Evolutionary conservation across 495 filamentous ascomycete species (phyloP), one percentile per base, ranked within the genome.

Genomic region (Amphirosellinia nigrospora): DNA sequence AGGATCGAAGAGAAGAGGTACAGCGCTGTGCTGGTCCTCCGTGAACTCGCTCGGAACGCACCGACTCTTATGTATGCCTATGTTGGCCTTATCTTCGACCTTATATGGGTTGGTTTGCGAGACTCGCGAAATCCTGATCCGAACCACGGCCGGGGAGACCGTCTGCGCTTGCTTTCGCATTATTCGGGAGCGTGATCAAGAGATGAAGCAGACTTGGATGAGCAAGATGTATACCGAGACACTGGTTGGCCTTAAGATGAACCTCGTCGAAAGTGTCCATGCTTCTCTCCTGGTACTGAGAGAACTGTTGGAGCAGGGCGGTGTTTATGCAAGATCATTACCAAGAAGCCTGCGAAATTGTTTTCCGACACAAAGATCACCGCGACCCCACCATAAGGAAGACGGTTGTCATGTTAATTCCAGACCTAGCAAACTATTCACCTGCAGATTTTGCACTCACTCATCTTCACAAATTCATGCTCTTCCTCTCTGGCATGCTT

Each of bases 321-420:
- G 94, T 98, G 96, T 99, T 96, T 82, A 98, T 99, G 96, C 91
- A 96, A 60, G 92, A 92, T 39, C 89, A 92, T 71, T 95, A 96
- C 72, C 84, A 88, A 39, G 93, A 96, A 55, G 90, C 93, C 16
- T 98, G 95, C 79, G 96, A 99, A 70, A 94, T 94, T 68, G 90
- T 97, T 28, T 89, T 94, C 66, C 90, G 89, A 61, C 90, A 96
- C 77, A 97, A 96, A 74, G 96, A 98, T 71, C 92, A 97, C 71
- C 89, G 93, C 53, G 96, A 99, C 68, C 80, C 88, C 4, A 91
- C 93, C 43, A 96, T 98, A 71, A 88, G 95, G 38, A 89, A 91
- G 65, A 93, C 96, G 52, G 91, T 98, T 28, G 91, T 98, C 55
- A 83, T 91, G 55, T 88, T 97, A 55, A 96, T 98, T 60, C 96